Percentiles rank a stretch among this genome's conserved stretches.
phyloP scores from a whole-genome alignment of 495 filamentous ascomycete genomes.

The Aspergillus leporis region DNA sequence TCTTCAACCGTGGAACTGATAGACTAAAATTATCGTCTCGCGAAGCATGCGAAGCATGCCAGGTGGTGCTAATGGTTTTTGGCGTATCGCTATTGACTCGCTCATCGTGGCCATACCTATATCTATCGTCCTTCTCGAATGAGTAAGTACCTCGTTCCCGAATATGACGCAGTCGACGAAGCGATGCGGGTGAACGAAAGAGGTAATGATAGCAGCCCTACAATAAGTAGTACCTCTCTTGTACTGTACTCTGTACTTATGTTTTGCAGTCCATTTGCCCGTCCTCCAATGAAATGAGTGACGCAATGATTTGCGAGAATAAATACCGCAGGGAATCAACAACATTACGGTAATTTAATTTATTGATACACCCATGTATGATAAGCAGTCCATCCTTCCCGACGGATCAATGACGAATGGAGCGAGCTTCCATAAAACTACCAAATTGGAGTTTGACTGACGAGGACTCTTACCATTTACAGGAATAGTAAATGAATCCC shows the following conservation, averaged over 20 bases:
- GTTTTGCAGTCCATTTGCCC: neutral
- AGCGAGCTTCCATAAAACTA: neutral
- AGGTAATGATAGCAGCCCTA: neutral
- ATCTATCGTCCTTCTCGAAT: neutral
- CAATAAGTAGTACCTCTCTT: neutral
- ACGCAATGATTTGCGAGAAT: conserved; percentile 2
- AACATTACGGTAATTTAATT: neutral
- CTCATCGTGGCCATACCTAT: neutral
- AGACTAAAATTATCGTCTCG: neutral
- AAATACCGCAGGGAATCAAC: neutral
- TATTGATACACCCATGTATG: neutral
- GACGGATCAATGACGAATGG: conserved; percentile 1
- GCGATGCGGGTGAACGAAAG: conserved; percentile 1
- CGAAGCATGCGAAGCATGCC: neutral
- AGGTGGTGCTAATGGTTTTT: neutral
- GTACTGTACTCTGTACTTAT: neutral
- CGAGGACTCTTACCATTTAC: neutral
- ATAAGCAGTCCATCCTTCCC: neutral
- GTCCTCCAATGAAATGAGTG: neutral
- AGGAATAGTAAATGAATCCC: neutral
- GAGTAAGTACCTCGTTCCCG: neutral
- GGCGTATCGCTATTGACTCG: neutral
- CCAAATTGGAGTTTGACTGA: neutral
- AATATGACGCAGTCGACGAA: neutral
- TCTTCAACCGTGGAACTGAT: conserved; percentile 1